Conservation (phyloP, 139 green algal genomes). For the Coelastrella sp. region DNA sequence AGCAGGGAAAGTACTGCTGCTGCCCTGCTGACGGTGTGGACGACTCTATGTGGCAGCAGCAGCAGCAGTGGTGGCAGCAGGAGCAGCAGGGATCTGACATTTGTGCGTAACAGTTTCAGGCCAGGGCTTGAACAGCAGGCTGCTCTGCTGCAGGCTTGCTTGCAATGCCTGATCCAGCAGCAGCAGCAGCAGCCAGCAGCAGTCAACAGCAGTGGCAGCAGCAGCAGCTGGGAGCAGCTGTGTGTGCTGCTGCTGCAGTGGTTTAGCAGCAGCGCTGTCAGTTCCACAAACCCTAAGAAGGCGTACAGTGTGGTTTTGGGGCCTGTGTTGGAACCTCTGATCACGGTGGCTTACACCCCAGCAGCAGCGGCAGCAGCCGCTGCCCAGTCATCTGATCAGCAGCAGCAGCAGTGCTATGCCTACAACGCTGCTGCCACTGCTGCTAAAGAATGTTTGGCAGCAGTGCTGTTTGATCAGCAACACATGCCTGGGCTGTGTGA, state of each 20-base stretch:
- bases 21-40: not conserved
- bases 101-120: slow-evolving; percentile 17
- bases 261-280: slow-evolving; percentile 7
- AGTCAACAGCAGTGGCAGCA: not conserved
- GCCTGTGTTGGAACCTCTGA: not conserved
- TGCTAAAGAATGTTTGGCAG: not conserved
- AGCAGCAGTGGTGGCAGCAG: slow-evolving; percentile 15
- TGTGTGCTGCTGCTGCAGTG: slow-evolving; percentile 7
- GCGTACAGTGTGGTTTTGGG: slow-evolving; percentile 37
- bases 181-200: slow-evolving; percentile 26
- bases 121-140: slow-evolving; percentile 30
- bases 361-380: not conserved
- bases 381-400: not conserved
- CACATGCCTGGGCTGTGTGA: slow-evolving; percentile 28
- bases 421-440: not conserved
- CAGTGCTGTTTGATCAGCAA: slow-evolving; percentile 37
- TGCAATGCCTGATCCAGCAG: not conserved
- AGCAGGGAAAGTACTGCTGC: not conserved
- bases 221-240: slow-evolving; percentile 9
- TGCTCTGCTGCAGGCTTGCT: slow-evolving; percentile 17
- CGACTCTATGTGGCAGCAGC: not conserved
- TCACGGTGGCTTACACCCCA: not conserved
- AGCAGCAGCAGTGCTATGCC: not conserved
- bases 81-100: not conserved
- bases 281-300: slow-evolving; percentile 39